A percentile compares a stretch with the other conserved stretches of the same genome.
These are phyloP conservation scores for Cryptosporidium xiaoi DNA, from an alignment of 169 alveolate genomes.

Conservation along the genomic window DNA sequence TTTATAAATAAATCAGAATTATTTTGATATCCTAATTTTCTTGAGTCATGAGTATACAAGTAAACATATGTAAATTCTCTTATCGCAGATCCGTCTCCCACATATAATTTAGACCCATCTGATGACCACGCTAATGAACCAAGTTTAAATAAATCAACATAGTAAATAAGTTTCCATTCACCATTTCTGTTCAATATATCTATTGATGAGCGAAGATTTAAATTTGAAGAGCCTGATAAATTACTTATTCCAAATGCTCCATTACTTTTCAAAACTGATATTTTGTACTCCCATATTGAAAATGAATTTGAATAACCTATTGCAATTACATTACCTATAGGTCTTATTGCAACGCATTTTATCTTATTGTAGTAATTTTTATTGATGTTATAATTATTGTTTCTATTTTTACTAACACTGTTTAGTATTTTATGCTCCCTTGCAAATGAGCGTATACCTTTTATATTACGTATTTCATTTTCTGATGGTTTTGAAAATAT, in stretches of 20 bases:
- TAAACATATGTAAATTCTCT: constrained; percentile 42
- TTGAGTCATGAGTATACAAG: constrained; percentile 23
- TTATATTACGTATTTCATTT: constrained; percentile 16
- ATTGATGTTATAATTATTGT: too few relatives aligned
- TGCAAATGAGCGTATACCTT: constrained; percentile 21
- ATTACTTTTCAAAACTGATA: constrained; percentile 11
- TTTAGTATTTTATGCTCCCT: constrained; percentile 25
- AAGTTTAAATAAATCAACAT: constrained; percentile 26
- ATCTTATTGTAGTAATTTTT: not conserved
- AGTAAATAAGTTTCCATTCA: constrained; percentile 36
- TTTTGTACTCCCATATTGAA: constrained; percentile 60
- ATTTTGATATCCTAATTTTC: constrained; percentile 7
- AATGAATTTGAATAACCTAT: constrained; percentile 33
- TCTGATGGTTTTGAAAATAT: constrained; percentile 40
- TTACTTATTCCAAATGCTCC: not conserved
- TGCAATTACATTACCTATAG: constrained; percentile 56
- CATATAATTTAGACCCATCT: constrained; percentile 43
- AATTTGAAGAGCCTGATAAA: constrained; percentile 5
- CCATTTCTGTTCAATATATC: constrained; percentile 35
- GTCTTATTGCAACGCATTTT: constrained; percentile 34
- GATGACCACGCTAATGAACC: constrained; percentile 36
- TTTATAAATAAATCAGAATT: constrained; percentile 17
- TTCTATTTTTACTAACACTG: not conserved
- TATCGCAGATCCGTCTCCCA: constrained; percentile 67
- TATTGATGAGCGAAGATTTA: constrained; percentile 10